Conservation (phyloP, 2,329 filamentous ascomycete genomes). For the Diplodia sapinea region DNA sequence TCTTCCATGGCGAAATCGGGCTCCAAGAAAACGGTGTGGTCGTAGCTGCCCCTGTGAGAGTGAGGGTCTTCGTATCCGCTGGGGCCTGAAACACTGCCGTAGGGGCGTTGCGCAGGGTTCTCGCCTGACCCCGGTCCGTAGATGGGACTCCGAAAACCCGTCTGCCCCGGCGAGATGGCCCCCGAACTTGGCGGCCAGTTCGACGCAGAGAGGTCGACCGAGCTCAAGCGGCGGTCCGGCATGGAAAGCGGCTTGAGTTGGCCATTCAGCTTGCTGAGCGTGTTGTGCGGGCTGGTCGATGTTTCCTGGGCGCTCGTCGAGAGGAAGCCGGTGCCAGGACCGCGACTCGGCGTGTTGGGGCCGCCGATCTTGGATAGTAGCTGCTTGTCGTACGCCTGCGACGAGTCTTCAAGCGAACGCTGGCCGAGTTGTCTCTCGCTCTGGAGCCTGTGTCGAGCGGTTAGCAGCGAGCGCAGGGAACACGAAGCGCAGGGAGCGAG, state of each 20-base stretch:
- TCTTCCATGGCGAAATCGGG: constrained; percentile 62
- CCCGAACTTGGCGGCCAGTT: constrained; percentile 51
- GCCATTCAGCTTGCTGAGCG: constrained; percentile 50
- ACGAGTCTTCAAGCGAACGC: constrained; percentile 63
- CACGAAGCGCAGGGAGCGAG: not conserved
- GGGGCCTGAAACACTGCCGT: constrained; percentile 56
- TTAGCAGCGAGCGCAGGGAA: constrained; percentile 6
- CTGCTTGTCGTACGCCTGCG: constrained; percentile 67
- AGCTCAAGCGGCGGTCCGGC: constrained; percentile 48
- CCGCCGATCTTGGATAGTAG: constrained; percentile 67
- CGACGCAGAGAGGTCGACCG: constrained; percentile 47
- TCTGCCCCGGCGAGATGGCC: constrained; percentile 52
- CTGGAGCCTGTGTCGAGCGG: constrained; percentile 55
- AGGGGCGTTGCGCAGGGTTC: constrained; percentile 47
- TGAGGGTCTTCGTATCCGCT: constrained; percentile 56
- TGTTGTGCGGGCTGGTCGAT: constrained; percentile 45
- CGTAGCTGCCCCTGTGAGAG: constrained; percentile 66
- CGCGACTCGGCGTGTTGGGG: constrained; percentile 61
- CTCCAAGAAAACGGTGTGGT: constrained; percentile 61
- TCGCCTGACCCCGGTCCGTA: constrained; percentile 41
- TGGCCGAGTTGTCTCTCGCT: constrained; percentile 66
- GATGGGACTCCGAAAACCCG: constrained; percentile 51
- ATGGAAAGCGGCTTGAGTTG: constrained; percentile 54
- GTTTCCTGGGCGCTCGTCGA: constrained; percentile 45
- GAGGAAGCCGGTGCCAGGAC: constrained; percentile 40